These are phyloP conservation scores for Blastobotrys muscicola DNA, from an alignment of 805 yeast species.

Conservation along the genomic window DNA sequence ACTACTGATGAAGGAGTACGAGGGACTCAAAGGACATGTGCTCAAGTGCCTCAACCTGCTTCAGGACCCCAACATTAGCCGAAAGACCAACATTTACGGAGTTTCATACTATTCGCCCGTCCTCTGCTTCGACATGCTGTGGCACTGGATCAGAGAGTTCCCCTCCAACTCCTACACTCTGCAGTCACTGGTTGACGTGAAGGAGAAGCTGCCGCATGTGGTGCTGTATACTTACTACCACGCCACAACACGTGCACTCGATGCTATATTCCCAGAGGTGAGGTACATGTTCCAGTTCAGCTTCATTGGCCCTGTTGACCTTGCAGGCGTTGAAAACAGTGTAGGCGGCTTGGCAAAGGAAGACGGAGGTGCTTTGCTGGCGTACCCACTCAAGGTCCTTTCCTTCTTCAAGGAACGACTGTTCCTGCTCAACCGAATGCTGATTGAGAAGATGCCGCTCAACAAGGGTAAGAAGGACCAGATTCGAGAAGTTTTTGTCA, in stretches of 20 bases:
- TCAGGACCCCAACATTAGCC: slow-evolving; percentile 6
- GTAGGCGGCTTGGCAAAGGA: slow-evolving; percentile 2
- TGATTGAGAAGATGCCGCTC: slow-evolving; percentile 16
- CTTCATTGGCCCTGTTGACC: slow-evolving; percentile 30
- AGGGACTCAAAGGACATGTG: slow-evolving; percentile 7
- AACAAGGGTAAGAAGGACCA: slow-evolving; percentile 6
- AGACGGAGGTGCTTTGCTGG: slow-evolving; percentile 7
- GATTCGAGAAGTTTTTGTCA: slow-evolving; percentile 24
- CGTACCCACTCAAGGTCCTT: slow-evolving; percentile 25
- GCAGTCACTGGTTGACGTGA: slow-evolving; percentile 17
- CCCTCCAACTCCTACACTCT: slow-evolving; percentile 11
- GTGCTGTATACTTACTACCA: slow-evolving; percentile 28
- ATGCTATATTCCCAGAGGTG: slow-evolving; percentile 30
- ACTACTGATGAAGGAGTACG: slow-evolving; percentile 10
- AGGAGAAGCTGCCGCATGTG: slow-evolving; percentile 11
- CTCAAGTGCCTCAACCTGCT: slow-evolving; percentile 10
- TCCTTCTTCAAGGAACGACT: slow-evolving; percentile 24
- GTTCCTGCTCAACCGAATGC: slow-evolving; percentile 13
- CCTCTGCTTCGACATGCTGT: slow-evolving; percentile 16
- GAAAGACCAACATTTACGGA: slow-evolving; percentile 6
- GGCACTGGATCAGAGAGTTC: slow-evolving; percentile 21
- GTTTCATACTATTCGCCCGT: slow-evolving; percentile 15
- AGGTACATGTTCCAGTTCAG: slow-evolving; percentile 29
- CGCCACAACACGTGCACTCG: slow-evolving; percentile 27
- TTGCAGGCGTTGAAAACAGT: slow-evolving; percentile 19